phyloP scores from a whole-genome alignment of 2,329 filamentous ascomycete genomes.

The Talaromyces sp. region DNA sequence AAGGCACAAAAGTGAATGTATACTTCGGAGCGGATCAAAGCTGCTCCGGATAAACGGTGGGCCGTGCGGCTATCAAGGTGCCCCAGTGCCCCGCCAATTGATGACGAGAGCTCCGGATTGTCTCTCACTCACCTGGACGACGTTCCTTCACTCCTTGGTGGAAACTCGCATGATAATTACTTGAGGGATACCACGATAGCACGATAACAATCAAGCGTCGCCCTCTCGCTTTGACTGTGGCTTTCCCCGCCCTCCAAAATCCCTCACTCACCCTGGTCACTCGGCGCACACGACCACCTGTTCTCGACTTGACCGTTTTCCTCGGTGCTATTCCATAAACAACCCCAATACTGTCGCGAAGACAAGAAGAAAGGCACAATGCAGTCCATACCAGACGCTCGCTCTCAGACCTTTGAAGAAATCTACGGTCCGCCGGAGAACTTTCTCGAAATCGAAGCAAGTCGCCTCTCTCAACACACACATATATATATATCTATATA shows the following conservation, averaged over 20 bases:
- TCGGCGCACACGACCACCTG: neutral
- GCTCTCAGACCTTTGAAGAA: slow-evolving; percentile 95
- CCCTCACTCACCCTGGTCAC: neutral
- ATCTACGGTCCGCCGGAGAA: slow-evolving; percentile 98
- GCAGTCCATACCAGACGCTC: slow-evolving; percentile 63
- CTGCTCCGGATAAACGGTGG: neutral
- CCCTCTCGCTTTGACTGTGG: neutral
- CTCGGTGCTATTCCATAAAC: neutral
- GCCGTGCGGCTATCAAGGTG: neutral
- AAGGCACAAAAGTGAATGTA: neutral
- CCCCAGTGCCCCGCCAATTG: neutral
- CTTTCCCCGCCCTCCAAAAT: neutral
- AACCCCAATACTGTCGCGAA: neutral
- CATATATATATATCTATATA: neutral
- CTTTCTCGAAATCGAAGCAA: slow-evolving; percentile 94
- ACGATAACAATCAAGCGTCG: neutral
- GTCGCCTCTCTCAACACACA: neutral
- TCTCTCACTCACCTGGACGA: neutral
- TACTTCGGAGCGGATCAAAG: neutral
- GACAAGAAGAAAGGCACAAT: slow-evolving; percentile 34
- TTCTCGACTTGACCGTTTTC: neutral
- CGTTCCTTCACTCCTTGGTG: no score
- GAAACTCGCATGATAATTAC: no score
- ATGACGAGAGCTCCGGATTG: neutral
- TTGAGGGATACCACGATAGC: no score